Conservation (phyloP, 2,329 filamentous ascomycete species). For the Sporothrix pallida region DNA sequence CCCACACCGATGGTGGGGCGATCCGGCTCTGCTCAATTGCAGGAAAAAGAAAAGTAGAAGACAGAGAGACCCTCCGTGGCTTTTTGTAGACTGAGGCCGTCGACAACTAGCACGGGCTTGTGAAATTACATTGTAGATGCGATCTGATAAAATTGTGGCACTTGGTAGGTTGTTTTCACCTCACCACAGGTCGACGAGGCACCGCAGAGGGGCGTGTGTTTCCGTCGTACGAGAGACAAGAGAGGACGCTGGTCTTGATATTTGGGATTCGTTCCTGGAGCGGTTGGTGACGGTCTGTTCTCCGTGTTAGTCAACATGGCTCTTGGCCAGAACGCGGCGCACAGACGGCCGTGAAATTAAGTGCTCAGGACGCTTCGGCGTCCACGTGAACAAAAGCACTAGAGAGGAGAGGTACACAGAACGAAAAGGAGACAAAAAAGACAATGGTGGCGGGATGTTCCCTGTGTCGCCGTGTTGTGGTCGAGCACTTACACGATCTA, state of each 20-base stretch:
- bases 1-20: slow-evolving; percentile 17
- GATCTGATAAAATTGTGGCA: not conserved
- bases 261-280: slow-evolving; percentile 6
- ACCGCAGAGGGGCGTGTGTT: not conserved
- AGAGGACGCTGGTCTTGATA: not conserved
- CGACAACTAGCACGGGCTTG: not conserved
- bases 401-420: not conserved
- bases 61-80: not conserved
- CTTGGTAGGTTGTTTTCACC: too few relatives aligned
- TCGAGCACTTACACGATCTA: slow-evolving; percentile 15
- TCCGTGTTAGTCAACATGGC: not conserved
- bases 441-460: slow-evolving; percentile 10
- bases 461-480: not conserved
- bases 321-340: not conserved
- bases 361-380: not conserved
- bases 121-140: not conserved
- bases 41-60: slow-evolving; percentile 8
- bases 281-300: slow-evolving; percentile 21
- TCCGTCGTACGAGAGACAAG: not conserved
- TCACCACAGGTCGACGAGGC: not conserved
- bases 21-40: not conserved
- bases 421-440: not conserved
- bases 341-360: slow-evolving; percentile 17
- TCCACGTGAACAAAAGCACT: not conserved
- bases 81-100: not conserved